These are phyloP conservation scores for Orbilia ellipsospora DNA, from an alignment of 2,329 filamentous ascomycete genomes.

Conservation along the genomic window DNA sequence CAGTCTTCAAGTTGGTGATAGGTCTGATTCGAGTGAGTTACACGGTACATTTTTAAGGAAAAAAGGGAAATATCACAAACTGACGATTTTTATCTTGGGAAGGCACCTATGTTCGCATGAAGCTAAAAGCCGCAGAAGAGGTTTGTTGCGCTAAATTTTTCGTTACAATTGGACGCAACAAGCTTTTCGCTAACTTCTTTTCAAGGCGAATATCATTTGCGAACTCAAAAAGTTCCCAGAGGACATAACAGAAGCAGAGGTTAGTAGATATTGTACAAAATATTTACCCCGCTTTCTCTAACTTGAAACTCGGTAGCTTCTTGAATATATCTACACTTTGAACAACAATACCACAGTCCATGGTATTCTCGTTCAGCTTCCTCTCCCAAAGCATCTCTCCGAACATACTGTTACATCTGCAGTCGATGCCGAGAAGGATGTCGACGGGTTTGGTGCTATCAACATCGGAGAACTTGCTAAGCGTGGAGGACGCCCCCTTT, in stretches of 20 bases:
- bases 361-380: slow-evolving; percentile 93
- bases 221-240: slow-evolving; percentile 86
- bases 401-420: slow-evolving; percentile 91
- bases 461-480: slow-evolving; percentile 99
- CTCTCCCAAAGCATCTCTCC: slow-evolving; percentile 86
- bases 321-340: slow-evolving; percentile 80
- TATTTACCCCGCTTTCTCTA: neutral
- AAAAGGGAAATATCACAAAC: neutral
- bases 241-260: slow-evolving; percentile 80
- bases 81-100: slow-evolving; percentile 51
- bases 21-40: slow-evolving; percentile 86
- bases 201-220: slow-evolving; percentile 86
- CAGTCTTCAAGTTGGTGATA: slow-evolving; percentile 77
- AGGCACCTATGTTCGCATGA: slow-evolving; percentile 99
- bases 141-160: slow-evolving; percentile 65
- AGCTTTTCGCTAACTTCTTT: slow-evolving; percentile 36
- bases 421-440: slow-evolving; percentile 93
- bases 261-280: slow-evolving; percentile 18
- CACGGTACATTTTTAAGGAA: neutral
- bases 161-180: neutral
- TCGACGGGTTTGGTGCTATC: slow-evolving; percentile 91
- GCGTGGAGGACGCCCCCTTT: slow-evolving; percentile 86
- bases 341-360: slow-evolving; percentile 90
- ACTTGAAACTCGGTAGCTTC: slow-evolving; percentile 65
- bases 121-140: slow-evolving; percentile 95